These are phyloP conservation scores for Tuber melanosporum DNA, from an alignment of 495 filamentous ascomycete genomes.

Conservation along the genomic window DNA sequence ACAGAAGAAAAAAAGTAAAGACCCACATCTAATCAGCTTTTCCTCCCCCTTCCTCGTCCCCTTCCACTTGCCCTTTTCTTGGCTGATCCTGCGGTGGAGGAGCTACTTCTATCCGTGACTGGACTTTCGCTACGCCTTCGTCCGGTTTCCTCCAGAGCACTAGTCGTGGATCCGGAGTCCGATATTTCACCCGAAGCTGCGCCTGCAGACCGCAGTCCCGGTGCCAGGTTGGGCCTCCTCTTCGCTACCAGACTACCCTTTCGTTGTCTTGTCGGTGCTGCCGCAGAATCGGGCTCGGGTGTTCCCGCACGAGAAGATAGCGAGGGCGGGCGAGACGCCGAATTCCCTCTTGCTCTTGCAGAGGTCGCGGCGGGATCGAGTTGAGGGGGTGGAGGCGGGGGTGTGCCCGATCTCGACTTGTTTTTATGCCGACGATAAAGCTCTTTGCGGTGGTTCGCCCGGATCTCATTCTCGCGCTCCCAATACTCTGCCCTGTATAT, in stretches of 20 bases:
- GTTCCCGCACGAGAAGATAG: constrained; percentile 26
- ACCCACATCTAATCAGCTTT: constrained; percentile 4
- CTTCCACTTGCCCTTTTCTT: constrained; percentile 13
- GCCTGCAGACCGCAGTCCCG: constrained; percentile 14
- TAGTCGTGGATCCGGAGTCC: constrained; percentile 32
- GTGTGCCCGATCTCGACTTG: background rate
- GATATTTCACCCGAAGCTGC: constrained; percentile 28
- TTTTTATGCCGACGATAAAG: background rate
- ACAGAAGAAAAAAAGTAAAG: background rate
- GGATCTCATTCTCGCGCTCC: constrained; percentile 91
- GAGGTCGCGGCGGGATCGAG: background rate
- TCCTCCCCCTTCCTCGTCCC: constrained; percentile 12
- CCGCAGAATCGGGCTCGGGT: constrained; percentile 30
- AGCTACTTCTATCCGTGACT: constrained; percentile 20
- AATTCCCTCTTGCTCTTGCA: background rate
- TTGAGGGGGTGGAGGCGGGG: background rate
- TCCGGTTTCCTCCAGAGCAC: constrained; percentile 3
- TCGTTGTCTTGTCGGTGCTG: constrained; percentile 12
- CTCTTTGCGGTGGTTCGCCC: constrained; percentile 62
- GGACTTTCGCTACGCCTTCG: constrained; percentile 31
- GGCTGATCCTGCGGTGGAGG: constrained; percentile 17
- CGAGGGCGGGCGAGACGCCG: constrained; percentile 14
- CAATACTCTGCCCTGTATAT: constrained; percentile 87
- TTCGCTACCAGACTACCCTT: constrained; percentile 21
- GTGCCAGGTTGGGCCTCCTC: constrained; percentile 24